Conservation (phyloP, 169 alveolate species). For the Plasmodium knowlesi region DNA sequence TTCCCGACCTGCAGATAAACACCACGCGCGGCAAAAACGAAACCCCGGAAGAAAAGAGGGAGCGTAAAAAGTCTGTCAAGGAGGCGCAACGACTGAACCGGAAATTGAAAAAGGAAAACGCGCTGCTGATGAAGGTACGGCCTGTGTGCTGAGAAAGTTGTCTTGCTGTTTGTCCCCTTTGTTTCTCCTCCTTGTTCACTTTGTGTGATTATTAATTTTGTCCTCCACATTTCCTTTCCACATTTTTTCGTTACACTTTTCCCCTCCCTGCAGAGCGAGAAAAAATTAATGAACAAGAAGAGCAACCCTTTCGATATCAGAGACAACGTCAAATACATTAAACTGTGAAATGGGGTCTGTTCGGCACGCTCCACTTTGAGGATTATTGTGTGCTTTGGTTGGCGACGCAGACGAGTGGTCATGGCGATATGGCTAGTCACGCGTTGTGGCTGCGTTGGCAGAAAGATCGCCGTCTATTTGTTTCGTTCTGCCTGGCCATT, state of each 20-base stretch:
- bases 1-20: constrained; percentile 37
- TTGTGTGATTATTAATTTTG: neutral
- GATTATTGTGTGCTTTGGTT: neutral
- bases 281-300: constrained; percentile 60
- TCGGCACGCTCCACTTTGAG: neutral
- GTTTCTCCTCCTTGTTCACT: neutral
- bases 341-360: constrained; percentile 4
- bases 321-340: constrained; percentile 67
- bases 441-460: neutral
- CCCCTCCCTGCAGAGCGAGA: constrained; percentile 27
- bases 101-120: constrained; percentile 85
- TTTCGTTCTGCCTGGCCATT: neutral
- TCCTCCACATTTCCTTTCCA: neutral
- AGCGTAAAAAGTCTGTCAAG: constrained; percentile 85
- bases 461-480: neutral
- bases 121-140: constrained; percentile 57
- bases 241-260: neutral
- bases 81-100: constrained; percentile 86
- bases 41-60: constrained; percentile 86
- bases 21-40: constrained; percentile 82
- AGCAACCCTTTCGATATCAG: constrained; percentile 71
- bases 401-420: neutral
- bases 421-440: neutral
- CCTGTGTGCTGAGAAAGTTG: neutral
- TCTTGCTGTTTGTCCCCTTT: too few relatives aligned